phyloP scores from a whole-genome alignment of 208 protist genomes.

The Phytomonas sp. region DNA sequence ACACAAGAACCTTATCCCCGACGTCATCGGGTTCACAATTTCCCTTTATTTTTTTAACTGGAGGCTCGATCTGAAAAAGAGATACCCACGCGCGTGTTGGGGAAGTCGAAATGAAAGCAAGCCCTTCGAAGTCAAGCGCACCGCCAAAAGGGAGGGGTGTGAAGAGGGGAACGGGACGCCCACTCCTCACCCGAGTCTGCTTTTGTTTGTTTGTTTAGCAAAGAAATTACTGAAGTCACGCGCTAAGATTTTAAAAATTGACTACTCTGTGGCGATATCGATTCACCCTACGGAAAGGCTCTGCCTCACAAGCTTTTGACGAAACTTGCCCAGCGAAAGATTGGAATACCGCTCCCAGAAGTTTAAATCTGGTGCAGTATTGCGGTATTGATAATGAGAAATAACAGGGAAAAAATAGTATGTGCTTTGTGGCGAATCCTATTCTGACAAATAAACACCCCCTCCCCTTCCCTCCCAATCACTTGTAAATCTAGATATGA shows the following conservation, averaged over 20 bases:
- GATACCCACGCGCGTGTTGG: conserved; percentile 83
- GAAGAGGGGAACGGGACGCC: conserved; percentile 16
- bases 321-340: conserved; percentile 61
- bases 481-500: background rate
- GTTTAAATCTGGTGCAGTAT: conserved; percentile 58
- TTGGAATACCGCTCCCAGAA: conserved; percentile 44
- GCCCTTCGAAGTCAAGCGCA: conserved; percentile 35
- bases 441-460: background rate
- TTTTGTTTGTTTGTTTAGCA: too few relatives aligned
- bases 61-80: too few relatives aligned
- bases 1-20: conserved; percentile 79
- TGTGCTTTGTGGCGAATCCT: background rate
- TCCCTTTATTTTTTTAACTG: too few relatives aligned
- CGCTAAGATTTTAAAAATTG: conserved; percentile 62
- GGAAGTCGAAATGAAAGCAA: conserved; percentile 87
- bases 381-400: conserved; percentile 3
- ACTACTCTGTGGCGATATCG: conserved; percentile 77
- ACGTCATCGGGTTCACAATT: too few relatives aligned
- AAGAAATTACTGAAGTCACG: conserved; percentile 55
- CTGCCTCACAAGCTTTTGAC: conserved; percentile 47
- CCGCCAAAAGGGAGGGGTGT: too few relatives aligned
- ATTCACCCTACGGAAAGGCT: conserved; percentile 70
- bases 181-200: conserved; percentile 27
- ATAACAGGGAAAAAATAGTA: background rate
- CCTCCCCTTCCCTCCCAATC: background rate